Evolutionary conservation across 257 asterid genomes (phyloP).

Genomic region (Verbena officinalis): DNA sequence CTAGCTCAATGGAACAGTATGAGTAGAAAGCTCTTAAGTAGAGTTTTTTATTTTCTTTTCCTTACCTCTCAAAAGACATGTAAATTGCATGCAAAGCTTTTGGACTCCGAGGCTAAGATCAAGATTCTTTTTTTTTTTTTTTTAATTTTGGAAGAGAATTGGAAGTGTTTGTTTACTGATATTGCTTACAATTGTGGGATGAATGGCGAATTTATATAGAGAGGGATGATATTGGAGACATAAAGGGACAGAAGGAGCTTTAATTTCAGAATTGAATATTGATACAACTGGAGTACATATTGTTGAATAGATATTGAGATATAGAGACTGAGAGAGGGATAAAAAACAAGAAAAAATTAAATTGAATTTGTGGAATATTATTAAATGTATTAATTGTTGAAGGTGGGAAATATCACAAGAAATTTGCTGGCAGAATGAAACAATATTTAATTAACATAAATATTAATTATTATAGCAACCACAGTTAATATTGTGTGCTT

Average conservation of each 20-base stretch:
- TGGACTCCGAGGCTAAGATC: slow-evolving; percentile 21
- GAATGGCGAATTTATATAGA: slow-evolving; percentile 33
- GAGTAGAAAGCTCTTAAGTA: slow-evolving; percentile 1
- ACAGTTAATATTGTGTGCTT: slow-evolving; percentile 22
- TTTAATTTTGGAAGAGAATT: neutral
- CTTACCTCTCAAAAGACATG: slow-evolving; percentile 26
- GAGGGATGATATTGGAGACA: slow-evolving; percentile 18
- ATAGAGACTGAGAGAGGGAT: no score
- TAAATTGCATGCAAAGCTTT: slow-evolving; percentile 17
- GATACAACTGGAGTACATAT: slow-evolving; percentile 24
- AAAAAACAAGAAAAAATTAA: neutral
- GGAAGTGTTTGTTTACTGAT: slow-evolving; percentile 13
- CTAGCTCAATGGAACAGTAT: slow-evolving; percentile 3
- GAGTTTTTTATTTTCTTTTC: no score
- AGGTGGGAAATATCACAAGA: slow-evolving; percentile 47
- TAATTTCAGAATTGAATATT: slow-evolving; percentile 36
- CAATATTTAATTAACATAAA: slow-evolving; percentile 23
- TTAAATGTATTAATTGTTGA: slow-evolving; percentile 39
- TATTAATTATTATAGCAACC: slow-evolving; percentile 29
- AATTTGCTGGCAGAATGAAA: slow-evolving; percentile 44
- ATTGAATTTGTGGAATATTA: slow-evolving; percentile 28
- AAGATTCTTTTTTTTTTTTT: neutral
- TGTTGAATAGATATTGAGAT: slow-evolving; percentile 23
- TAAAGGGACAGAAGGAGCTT: slow-evolving; percentile 23
- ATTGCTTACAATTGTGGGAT: neutral